Base-by-base conservation (phyloP, 1,284 basidiomycete genomes). In the Xerocomus nothofagi region DNA sequence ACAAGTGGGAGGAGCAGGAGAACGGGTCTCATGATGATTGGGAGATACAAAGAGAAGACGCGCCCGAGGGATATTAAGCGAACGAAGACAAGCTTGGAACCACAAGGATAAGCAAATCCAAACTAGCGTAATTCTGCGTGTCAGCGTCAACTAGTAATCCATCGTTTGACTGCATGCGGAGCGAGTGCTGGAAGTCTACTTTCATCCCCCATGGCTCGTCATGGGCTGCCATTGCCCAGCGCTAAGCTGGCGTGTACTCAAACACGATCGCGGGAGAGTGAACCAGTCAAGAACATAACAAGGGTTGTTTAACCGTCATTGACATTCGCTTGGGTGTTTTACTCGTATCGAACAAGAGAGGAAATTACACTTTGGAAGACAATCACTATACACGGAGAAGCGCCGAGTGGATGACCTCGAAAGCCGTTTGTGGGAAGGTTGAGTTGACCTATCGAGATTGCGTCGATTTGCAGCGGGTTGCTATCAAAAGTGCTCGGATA, bases 1-100 rank as follows among this genome's bases (percentile, higher is more conserved):
- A 55, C 36, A 6, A 61, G 31, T 6, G 64, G 52, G 30, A 69
- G 39, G 4, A 68, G 17, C 6, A 62, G 37, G 17, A 66, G 21
- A 26, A 38, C 14, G 11, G 54, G 23, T 41, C 45, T 61, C 62
- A 64, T 64, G 5, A 24, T n/a, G 44, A 20, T 29, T 23, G 20
- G 9, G 4, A 14, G 5, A 20, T 29, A 32, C 4, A 0, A 10
- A 2, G 9, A 6, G 14, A 18, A 20, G 2, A 5, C 6, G 24
- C 21, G 27, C 14, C 12, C 8, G 5, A 10, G 38, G 27, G 18
- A 20, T n/a, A 40, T 20, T 9, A 31, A 3, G 12, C 12, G 36
- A 38, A 36, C 30, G n/a, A 2, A 27, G 1, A 12, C 36, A 30
- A 45, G 29, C 43, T 23, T 26, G 42, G 18, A 32, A 34, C 43